phyloP scores from a whole-genome alignment of 768 basidiomycete genomes.

The Boletellus ananiceps region DNA sequence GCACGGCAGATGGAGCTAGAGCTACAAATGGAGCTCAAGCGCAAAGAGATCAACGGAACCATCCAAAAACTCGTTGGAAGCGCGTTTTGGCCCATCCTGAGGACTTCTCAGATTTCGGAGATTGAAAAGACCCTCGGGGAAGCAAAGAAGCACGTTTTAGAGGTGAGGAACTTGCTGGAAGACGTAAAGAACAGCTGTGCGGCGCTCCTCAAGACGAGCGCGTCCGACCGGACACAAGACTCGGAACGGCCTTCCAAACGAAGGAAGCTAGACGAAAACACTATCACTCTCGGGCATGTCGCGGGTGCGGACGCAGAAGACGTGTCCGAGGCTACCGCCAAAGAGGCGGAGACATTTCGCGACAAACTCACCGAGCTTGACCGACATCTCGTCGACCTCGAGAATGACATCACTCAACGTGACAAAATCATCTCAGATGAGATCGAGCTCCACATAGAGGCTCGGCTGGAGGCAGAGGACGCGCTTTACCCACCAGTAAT shows the following conservation, averaged over 20 bases:
- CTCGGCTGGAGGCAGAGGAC: conserved; percentile 26
- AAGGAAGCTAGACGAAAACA: conserved; percentile 19
- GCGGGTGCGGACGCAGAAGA: background rate
- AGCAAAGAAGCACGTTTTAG: conserved; percentile 27
- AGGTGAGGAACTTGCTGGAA: conserved; percentile 25
- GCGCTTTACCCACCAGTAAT: conserved; percentile 19
- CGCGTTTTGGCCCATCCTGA: conserved; percentile 40
- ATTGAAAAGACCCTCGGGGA: conserved; percentile 22
- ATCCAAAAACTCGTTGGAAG: conserved; percentile 31
- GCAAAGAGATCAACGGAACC: conserved; percentile 29
- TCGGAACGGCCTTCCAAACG: conserved; percentile 27
- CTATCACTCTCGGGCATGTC: background rate
- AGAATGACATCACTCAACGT: conserved; percentile 36
- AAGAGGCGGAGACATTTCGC: conserved; percentile 24
- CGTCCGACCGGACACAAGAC: conserved; percentile 8
- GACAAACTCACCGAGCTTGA: conserved; percentile 29
- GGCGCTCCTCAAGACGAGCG: conserved; percentile 20
- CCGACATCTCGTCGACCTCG: conserved; percentile 28
- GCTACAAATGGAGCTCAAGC: conserved; percentile 25
- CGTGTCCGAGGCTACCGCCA: conserved; percentile 1
- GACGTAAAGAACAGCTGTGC: conserved; percentile 22
- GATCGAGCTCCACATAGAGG: conserved; percentile 29
- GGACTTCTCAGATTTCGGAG: conserved; percentile 20
- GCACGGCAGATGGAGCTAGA: conserved; percentile 23
- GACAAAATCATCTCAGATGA: conserved; percentile 26